phyloP scores from a whole-genome alignment of 257 asterid genomes.

The Henckelia pumila region DNA sequence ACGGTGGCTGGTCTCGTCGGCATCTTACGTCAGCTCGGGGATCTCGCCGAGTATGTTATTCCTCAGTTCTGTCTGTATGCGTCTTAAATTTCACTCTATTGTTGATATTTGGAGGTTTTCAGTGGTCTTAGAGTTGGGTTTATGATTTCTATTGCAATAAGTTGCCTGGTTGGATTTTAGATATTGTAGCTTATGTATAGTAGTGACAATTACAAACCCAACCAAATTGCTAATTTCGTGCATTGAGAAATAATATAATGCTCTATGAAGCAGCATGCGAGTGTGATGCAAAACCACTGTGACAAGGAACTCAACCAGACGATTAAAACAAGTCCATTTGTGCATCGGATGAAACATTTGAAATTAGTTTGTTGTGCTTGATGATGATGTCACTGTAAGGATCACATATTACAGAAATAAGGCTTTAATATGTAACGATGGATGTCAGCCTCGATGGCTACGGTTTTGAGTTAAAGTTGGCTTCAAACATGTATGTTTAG shows the following conservation, averaged over 20 bases:
- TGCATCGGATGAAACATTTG: too few relatives aligned
- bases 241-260: neutral
- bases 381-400: neutral
- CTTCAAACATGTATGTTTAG: neutral
- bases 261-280: neutral
- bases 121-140: neutral
- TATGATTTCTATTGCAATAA: neutral
- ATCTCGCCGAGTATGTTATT: constrained; percentile 74
- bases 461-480: neutral
- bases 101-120: neutral
- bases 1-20: constrained; percentile 86
- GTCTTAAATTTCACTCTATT: neutral
- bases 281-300: neutral
- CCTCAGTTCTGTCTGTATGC: neutral
- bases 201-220: too few relatives aligned
- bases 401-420: neutral
- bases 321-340: too few relatives aligned
- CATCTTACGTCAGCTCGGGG: constrained; percentile 91
- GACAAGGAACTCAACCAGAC: too few relatives aligned
- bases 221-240: too few relatives aligned
- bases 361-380: too few relatives aligned
- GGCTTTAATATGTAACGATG: neutral
- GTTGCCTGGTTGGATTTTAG: neutral
- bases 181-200: neutral
- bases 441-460: neutral